A percentile compares a stretch with the other conserved stretches of the same genome.
Evolutionary conservation across 2,329 filamentous ascomycete genomes (phyloP).

Genomic region (Lojkania enalia): DNA sequence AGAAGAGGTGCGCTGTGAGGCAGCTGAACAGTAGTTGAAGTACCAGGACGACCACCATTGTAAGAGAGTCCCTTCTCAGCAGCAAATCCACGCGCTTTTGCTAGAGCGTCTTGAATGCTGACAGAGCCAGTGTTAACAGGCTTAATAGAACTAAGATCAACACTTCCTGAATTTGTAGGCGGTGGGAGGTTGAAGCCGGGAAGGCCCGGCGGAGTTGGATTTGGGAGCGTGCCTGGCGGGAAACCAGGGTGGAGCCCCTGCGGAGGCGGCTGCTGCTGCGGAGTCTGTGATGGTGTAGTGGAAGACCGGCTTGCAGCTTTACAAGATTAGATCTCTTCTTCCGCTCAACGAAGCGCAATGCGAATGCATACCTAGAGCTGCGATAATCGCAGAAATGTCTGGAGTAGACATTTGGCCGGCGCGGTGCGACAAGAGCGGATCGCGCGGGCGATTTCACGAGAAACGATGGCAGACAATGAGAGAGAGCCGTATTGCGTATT

Average conservation of each 20-base stretch:
- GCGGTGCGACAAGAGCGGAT: no score
- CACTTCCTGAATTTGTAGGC: slow-evolving; percentile 72
- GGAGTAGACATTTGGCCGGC: slow-evolving; percentile 28
- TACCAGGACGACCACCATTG: slow-evolving; percentile 49
- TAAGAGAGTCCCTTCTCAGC: slow-evolving; percentile 71
- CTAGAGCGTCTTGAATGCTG: slow-evolving; percentile 81
- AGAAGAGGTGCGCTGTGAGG: slow-evolving; percentile 25
- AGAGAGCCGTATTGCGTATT: no score
- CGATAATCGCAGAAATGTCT: slow-evolving; percentile 45
- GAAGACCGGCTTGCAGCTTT: slow-evolving; percentile 56
- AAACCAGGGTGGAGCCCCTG: slow-evolving; percentile 50
- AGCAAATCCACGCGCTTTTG: slow-evolving; percentile 80
- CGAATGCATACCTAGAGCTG: slow-evolving; percentile 39
- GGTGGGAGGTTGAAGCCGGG: slow-evolving; percentile 61
- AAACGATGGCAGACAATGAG: no score
- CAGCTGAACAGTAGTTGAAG: slow-evolving; percentile 49
- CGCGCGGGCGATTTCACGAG: no score
- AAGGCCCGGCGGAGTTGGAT: slow-evolving; percentile 46
- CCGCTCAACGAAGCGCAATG: background rate
- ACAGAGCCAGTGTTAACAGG: slow-evolving; percentile 80
- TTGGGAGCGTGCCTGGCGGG: slow-evolving; percentile 44
- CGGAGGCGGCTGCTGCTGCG: slow-evolving; percentile 48
- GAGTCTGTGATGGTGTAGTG: slow-evolving; percentile 53
- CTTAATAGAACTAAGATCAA: slow-evolving; percentile 79
- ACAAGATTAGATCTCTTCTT: slow-evolving; percentile 5